Evolutionary conservation across 208 protist species (phyloP).

Genomic region (Blechomonas ayalai): DNA sequence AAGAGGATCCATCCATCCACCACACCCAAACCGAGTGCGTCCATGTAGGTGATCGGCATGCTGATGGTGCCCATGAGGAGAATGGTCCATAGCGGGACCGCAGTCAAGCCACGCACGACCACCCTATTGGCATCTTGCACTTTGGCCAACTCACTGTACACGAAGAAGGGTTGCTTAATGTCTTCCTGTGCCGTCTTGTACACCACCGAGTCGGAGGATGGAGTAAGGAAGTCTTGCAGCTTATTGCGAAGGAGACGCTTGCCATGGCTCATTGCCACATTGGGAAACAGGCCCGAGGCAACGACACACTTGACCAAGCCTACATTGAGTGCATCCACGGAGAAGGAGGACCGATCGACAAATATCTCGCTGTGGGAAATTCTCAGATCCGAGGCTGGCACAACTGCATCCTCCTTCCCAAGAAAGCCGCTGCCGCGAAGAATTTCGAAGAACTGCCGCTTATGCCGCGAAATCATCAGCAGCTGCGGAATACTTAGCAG

Average conservation of each 20-base stretch:
- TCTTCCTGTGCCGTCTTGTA: constrained; percentile 17
- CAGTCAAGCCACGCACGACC: constrained; percentile 30
- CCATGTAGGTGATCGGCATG: constrained; percentile 37
- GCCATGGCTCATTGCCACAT: constrained; percentile 47
- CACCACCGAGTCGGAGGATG: constrained; percentile 42
- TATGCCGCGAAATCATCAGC: constrained; percentile 41
- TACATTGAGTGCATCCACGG: constrained; percentile 42
- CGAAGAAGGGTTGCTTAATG: constrained; percentile 56
- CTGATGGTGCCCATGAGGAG: constrained; percentile 46
- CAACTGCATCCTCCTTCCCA: no score
- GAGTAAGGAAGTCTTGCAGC: constrained; percentile 24
- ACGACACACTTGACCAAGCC: constrained; percentile 63
- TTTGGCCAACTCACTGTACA: constrained; percentile 53
- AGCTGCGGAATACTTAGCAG: constrained; percentile 58
- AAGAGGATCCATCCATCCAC: constrained; percentile 79
- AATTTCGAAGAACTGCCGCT: constrained; percentile 70
- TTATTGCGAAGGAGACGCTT: constrained; percentile 38
- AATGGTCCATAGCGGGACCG: constrained; percentile 61
- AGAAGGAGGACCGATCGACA: constrained; percentile 54
- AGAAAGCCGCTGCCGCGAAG: constrained; percentile 48
- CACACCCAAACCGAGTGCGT: constrained; percentile 48
- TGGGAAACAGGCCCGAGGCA: constrained; percentile 51
- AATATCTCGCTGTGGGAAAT: constrained; percentile 30
- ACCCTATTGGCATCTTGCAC: constrained; percentile 19
- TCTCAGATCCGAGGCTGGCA: no score